Base-by-base conservation (phyloP, 768 basidiomycete genomes). In the Pholiota conissans region DNA sequence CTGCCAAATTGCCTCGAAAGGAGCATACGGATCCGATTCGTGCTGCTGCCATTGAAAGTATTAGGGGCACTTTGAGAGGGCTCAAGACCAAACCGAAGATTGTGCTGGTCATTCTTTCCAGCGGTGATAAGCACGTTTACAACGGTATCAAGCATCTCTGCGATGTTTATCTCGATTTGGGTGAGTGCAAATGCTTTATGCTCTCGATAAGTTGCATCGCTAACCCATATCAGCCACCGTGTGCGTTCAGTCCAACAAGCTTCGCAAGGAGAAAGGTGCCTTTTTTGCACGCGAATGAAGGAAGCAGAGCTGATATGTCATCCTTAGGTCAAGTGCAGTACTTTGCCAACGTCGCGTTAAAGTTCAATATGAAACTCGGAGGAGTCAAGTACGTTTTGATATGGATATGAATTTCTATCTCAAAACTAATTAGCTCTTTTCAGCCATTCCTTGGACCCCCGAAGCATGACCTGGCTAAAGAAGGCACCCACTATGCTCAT, bases 351-450 rank as follows among this genome's bases (percentile, higher is more conserved):
- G 86, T 93, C 45, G 87, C 89, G 2, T 73, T 93, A 53, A 93
- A 93, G 66, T 79, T 93, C 49, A 94, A 94, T 65, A 84, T 85
- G 70, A 94, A 94, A 74, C 77, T 93, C 34, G 90, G 90, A 20
- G 91, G 91, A 8, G 73, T 86, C 46, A 94, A 94, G 74, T 91
- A 79, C 63, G 73, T 71, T 4, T 18, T 49, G n/a, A n/a, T 22
- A 37, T 16, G 28, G 30, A 18, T 8, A 18, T 13, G 26, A 13
- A 14, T 27, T 10, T 20, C 46, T 11, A 48, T n/a, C 16, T 16
- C 28, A 28, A 61, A 22, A 47, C 58, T 42, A 20, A 60, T 46
- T 13, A 45, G 18, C 45, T 58, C 14, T 48, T 11, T 20, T 26
- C 7, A 81, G 81, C 56, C 82, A 84, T 59, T 63, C 66, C 9